Base-by-base conservation (phyloP, 805 yeast species). In the Cyberlindnera galapagoensis region DNA sequence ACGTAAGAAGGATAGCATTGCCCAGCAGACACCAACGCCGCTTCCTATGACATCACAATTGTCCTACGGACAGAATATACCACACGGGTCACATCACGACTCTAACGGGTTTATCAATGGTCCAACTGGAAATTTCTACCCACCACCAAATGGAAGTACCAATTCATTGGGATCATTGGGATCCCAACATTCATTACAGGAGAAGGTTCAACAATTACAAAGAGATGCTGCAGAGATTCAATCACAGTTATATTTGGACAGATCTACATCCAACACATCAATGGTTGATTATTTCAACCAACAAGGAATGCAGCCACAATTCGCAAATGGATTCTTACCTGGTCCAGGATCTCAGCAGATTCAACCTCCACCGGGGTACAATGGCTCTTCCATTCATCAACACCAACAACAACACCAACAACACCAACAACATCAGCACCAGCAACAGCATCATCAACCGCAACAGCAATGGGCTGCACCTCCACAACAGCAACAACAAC, bases 1-100 rank as follows among this genome's bases (percentile, higher is more conserved):
- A 28, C 57, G 80, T 28, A 49, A 44, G 34, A 49, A 46, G 18
- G 36, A 24, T 28, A 11, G 13, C 36, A 9, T 11, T 20, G 9
- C 12, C 21, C 17, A 17, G 18, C 9, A 18, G 15, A n/a, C 21
- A 13, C 14, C 26, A 16, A 11, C 21, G 18, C 12, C 16, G 9
- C n/a, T 7, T 10, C 11, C n/a, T 4, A 18, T 8, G 10, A 15
- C 24, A 28, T 18, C 18, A 17, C 26, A 9, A n/a, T n/a, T n/a
- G n/a, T n/a, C n/a, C n/a, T n/a, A n/a, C n/a, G n/a, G n/a, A n/a
- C n/a, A n/a, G n/a, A n/a, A n/a, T n/a, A n/a, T n/a, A n/a, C n/a
- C n/a, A n/a, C n/a, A n/a, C n/a, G n/a, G n/a, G n/a, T n/a, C n/a
- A n/a, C n/a, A n/a, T n/a, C n/a, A n/a, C n/a, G n/a, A n/a, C n/a